Base-by-base conservation (phyloP, 176 grass and related monocot species). In the Musa itinerans region DNA sequence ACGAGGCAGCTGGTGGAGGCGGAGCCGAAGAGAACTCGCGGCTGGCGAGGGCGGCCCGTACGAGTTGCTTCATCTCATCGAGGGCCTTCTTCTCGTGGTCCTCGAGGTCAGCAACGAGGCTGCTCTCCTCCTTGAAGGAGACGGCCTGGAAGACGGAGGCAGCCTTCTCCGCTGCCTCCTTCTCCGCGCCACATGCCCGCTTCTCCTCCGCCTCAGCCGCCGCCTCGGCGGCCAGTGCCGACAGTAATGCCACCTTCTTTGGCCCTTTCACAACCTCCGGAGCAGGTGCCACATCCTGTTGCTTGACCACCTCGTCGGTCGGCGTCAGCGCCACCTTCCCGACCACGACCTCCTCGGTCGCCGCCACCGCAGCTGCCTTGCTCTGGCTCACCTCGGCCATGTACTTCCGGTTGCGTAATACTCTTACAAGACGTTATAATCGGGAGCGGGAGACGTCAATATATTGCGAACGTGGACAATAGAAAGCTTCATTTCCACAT, bases 41-140 rank as follows among this genome's bases (percentile, higher is more conserved):
- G 76, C 88, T 88, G 66, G 83, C 83, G 34, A 96, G 81, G 53
- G 92, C 89, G 50, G 89, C 82, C 9, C 15, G 55, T 51, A 96
- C 88, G 26, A 96, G 72, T 53, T 92, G 78, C 78, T 89, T 96
- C 51, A 96, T 82, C 79, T 96, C 89, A 11, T 92, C 92, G n/a
- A 96, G 87, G 72, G 85, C 92, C 57, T 89, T 92, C 87, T 89
- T 89, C 81, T 96, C 92, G 16, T 87, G 83, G 53, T 92, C 92
- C 0, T 72, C 79, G 64, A 96, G 69, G 72, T 96, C 92, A 0
- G 83, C 87, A 3, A 96, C 87, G 11, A 96, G 75, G 79, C 88
- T 92, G 73, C 89, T 96, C 75, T 96, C 92, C 77, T 96, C 92
- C 87, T 96, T 96, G 87, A 92, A 92, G 1, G 87, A 88, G 2